Conservation (phyloP, 495 filamentous ascomycete genomes). For the Cenococcum geophilum region DNA sequence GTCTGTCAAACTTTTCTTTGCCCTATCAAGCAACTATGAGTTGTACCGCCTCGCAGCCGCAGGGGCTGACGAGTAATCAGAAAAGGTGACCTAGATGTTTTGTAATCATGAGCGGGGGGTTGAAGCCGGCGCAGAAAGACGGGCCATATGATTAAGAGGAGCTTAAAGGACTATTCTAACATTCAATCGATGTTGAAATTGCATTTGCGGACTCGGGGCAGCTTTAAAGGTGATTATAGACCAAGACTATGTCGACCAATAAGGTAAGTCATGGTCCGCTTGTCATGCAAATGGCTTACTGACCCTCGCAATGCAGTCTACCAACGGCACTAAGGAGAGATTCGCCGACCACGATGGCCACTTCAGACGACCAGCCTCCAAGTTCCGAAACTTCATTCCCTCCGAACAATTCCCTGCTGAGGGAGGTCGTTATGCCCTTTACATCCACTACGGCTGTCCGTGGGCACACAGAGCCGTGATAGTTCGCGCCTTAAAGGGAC, state of each 20-base stretch:
- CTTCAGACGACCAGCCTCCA: constrained; percentile 13
- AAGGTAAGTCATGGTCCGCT: neutral
- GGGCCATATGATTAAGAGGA: too few species aligned
- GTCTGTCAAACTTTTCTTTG: too few species aligned
- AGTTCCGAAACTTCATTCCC: constrained; percentile 34
- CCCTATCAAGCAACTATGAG: too few species aligned
- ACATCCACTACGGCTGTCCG: constrained; percentile 68
- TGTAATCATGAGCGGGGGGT: constrained; percentile 1
- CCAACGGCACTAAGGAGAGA: neutral
- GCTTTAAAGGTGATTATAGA: neutral
- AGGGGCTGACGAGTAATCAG: neutral
- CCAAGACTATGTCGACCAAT: neutral
- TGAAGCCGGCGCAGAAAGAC: too few species aligned
- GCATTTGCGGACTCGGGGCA: neutral
- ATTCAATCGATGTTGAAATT: neutral
- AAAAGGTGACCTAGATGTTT: neutral
- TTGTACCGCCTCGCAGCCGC: too few species aligned
- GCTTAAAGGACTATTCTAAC: neutral
- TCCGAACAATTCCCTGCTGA: constrained; percentile 57
- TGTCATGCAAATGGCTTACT: neutral
- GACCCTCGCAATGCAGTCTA: neutral
- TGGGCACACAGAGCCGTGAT: constrained; percentile 80
- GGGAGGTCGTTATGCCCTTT: constrained; percentile 72
- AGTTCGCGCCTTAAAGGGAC: constrained; percentile 69
- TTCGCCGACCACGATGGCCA: neutral